phyloP scores from a whole-genome alignment of 805 yeast species.

The Scheffersomyces ergatensis region DNA sequence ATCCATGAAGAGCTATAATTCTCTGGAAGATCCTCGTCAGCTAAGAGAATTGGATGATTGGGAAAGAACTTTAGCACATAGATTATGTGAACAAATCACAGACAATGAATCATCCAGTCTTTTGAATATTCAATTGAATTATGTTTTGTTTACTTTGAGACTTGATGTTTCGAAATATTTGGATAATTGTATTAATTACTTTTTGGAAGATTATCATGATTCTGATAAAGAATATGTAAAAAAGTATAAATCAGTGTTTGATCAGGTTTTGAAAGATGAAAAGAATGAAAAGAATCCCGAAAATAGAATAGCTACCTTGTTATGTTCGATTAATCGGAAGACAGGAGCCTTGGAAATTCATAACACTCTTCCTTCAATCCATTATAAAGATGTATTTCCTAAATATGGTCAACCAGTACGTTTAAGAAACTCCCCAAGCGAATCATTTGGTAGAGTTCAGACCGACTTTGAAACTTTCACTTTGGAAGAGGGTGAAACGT shows the following conservation, averaged over 20 bases:
- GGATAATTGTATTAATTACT: conserved; percentile 13
- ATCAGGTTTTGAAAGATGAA: conserved; percentile 7
- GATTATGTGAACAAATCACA: conserved; percentile 12
- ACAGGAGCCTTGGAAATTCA: conserved; percentile 32
- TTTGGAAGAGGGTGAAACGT: conserved; percentile 8
- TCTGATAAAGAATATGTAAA: conserved; percentile 1
- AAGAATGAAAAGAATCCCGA: conserved; percentile 2
- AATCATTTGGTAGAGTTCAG: neutral
- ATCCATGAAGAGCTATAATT: neutral
- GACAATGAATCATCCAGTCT: conserved; percentile 13
- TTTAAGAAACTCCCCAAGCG: neutral
- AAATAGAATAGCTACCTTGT: conserved; percentile 13
- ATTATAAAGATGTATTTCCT: conserved; percentile 11
- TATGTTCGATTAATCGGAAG: conserved; percentile 37
- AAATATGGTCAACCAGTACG: neutral
- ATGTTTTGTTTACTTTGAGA: conserved; percentile 30
- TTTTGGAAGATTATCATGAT: conserved; percentile 6
- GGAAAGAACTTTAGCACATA: conserved; percentile 20
- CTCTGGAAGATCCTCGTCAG: neutral
- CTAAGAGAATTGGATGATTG: conserved; percentile 21
- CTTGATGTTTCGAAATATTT: conserved; percentile 25
- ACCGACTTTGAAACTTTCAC: neutral
- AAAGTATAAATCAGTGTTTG: conserved; percentile 5
- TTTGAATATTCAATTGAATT: conserved; percentile 36
- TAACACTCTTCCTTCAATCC: conserved; percentile 27